Percentiles rank a stretch among this genome's conserved stretches.
Evolutionary conservation across 2,329 filamentous ascomycete genomes (phyloP).

Genomic region (Fusarium secorum): DNA sequence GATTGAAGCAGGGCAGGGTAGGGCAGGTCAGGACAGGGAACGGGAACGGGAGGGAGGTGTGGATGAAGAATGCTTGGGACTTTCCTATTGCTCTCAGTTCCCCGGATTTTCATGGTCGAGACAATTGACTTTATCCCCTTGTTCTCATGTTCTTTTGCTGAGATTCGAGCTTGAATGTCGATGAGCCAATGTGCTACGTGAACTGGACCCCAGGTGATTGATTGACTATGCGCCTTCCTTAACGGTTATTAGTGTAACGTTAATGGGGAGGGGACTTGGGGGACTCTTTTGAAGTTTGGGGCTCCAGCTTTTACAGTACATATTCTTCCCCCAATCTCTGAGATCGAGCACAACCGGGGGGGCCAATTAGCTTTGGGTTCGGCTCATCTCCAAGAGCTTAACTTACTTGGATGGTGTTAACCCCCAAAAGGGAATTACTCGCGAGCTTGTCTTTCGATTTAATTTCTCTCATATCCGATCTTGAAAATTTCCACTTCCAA

Average conservation of each 20-base stretch:
- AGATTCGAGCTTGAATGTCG: slow-evolving; percentile 7
- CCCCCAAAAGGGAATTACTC: background rate
- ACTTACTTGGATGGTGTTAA: background rate
- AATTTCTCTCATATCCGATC: background rate
- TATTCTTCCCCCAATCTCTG: slow-evolving; percentile 19
- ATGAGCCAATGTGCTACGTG: background rate
- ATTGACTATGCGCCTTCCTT: slow-evolving; percentile 28
- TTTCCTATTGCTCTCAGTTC: slow-evolving; percentile 28
- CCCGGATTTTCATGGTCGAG: slow-evolving; percentile 33
- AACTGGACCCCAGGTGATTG: slow-evolving; percentile 23
- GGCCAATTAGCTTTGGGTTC: background rate
- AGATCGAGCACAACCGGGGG: slow-evolving; percentile 9
- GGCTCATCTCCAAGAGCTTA: background rate
- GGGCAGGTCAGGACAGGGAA: background rate
- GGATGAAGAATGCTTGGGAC: slow-evolving; percentile 6
- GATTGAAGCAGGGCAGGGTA: slow-evolving; percentile 7
- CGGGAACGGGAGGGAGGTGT: slow-evolving; percentile 12
- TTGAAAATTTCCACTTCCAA: background rate
- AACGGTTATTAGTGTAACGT: slow-evolving; percentile 15
- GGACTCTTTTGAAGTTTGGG: slow-evolving; percentile 20
- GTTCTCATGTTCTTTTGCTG: background rate
- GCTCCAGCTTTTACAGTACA: background rate
- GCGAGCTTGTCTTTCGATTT: background rate
- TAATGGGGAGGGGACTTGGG: background rate
- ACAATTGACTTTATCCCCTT: slow-evolving; percentile 21